Evolutionary conservation across 2,329 filamentous ascomycete species (phyloP), one percentile per base, ranked within the genome.

Genomic region (Lasiodiplodia citricola): DNA sequence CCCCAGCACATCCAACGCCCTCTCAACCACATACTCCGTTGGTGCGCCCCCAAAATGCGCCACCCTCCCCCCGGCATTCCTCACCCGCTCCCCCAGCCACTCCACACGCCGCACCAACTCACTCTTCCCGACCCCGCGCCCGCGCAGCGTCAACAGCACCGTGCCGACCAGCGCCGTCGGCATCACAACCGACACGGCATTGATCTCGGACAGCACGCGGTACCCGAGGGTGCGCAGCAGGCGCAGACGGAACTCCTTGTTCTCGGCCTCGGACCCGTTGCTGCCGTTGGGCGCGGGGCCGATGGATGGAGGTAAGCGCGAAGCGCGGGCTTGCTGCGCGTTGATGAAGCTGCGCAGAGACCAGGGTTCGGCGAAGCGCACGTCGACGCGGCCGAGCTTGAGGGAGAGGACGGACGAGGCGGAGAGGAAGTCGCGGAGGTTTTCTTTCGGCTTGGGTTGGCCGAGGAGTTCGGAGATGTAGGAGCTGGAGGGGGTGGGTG

Each of bases 291-390:
- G 44, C 0, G n/a, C n/a, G n/a, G 8, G 7, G 44, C 75, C 79
- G 68, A 75, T 76, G 70, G 72, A 76, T 71, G 72, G 79, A 50
- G 76, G 77, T 69, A 74, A 69, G 67, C 76, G 77, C 2, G 84
- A 85, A 18, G 88, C 80, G 60, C 88, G 86, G 1, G 85, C 83
- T 50, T 92, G 84, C 77, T 98, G 94, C 64, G 93, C 88, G 65
- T 90, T 86, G 57, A 99, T 88, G 77, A 97, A 99, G 11, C 87
- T 86, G 18, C 91, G 86, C 60, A 99, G 79, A 75, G 93, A 97
- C 96, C 96, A 99, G 0, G 96, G 95, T 77, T 98, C 91, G 75
- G 98, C 93, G 80, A 99, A 99, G 25, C 96, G 90, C 67, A 98
- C 93, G 78, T 99, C 96, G 0, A 99, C 94, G 25, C 96, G 87